Base-by-base conservation (phyloP, 371 early-diverging fungal species). In the Mortierella sp. region DNA sequence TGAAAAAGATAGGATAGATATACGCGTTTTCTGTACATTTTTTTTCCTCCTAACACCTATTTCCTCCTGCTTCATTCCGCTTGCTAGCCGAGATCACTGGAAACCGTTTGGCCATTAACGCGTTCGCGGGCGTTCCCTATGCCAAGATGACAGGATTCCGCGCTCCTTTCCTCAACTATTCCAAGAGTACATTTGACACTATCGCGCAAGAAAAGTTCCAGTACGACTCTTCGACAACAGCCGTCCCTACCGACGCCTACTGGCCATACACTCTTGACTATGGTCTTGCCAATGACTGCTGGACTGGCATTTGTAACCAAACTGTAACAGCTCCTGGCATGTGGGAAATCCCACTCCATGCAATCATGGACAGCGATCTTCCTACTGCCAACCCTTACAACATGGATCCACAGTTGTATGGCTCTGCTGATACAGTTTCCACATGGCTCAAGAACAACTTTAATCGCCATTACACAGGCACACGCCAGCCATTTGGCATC, bases 261-360 rank as follows among this genome's bases (percentile, higher is more conserved):
- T 94, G 94, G 94, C 94, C 94, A 5, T 94, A 94, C 75, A 94
- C 93, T 4, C 84, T 94, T 32, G 94, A 94, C 70, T 84, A 90
- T 75, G 94, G 94, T 67, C 74, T 91, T 58, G 90, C 90, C 51
- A 92, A 91, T 45, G 93, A 92, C 72, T 94, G 94, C 78, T 90
- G 88, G 91, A 89, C 84, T 52, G 85, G 87, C 35, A 85, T 91
- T 49, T 94, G 94, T 63, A 75, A 83, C 40, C 72, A 87, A 26
- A 75, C 72, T 20, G 75, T 92, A 49, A 87, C 86, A 40, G 75
- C 87, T 39, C 91, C 90, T 12, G 93, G 93, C 14, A 78, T 93
- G 55, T 94, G 93, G 93, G 93, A 94, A 84, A 84, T 94, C 30
- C 94, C 93, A 24, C 90, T 93, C 91, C 78, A 83, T 62, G 79